Evolutionary conservation across 192 early-diverging fungal species (phyloP).

Genomic region (Phlyctochytrium planicorne): DNA sequence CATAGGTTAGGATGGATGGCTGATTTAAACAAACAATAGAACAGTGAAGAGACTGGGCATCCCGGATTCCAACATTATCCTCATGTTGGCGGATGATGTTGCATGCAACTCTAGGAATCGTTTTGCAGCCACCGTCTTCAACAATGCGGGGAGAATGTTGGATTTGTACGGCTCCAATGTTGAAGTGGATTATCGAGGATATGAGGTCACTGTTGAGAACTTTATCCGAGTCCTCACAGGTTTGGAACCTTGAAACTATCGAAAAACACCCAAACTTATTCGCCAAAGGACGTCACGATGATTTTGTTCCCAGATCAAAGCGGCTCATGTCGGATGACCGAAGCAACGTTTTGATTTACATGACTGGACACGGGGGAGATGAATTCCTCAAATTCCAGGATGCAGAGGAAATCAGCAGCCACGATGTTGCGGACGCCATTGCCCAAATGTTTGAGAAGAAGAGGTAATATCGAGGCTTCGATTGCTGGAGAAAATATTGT

Average conservation of each 20-base stretch:
- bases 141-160: slow-evolving; percentile 74
- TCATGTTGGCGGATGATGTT: slow-evolving; percentile 99
- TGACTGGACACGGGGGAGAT: slow-evolving; percentile 99
- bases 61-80: slow-evolving; percentile 96
- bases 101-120: slow-evolving; percentile 96
- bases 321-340: slow-evolving; percentile 93
- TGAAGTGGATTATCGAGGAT: slow-evolving; percentile 98
- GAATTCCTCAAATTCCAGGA: slow-evolving; percentile 99
- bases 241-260: slow-evolving; percentile 14
- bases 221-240: slow-evolving; percentile 93
- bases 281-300: slow-evolving; percentile 71
- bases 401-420: slow-evolving; percentile 92
- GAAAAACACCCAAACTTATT: too few relatives aligned
- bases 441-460: slow-evolving; percentile 98
- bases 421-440: slow-evolving; percentile 96
- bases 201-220: slow-evolving; percentile 98
- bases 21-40: slow-evolving; percentile 34
- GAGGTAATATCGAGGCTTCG: slow-evolving; percentile 40
- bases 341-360: slow-evolving; percentile 93
- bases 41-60: slow-evolving; percentile 97
- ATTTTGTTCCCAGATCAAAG: slow-evolving; percentile 90
- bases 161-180: slow-evolving; percentile 97
- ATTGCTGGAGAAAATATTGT: not conserved
- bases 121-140: slow-evolving; percentile 89
- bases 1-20: not conserved